Evolutionary conservation across 169 alveolate species (phyloP), one percentile per base, ranked within the genome.

Genomic region (Toxoplasma gondii): DNA sequence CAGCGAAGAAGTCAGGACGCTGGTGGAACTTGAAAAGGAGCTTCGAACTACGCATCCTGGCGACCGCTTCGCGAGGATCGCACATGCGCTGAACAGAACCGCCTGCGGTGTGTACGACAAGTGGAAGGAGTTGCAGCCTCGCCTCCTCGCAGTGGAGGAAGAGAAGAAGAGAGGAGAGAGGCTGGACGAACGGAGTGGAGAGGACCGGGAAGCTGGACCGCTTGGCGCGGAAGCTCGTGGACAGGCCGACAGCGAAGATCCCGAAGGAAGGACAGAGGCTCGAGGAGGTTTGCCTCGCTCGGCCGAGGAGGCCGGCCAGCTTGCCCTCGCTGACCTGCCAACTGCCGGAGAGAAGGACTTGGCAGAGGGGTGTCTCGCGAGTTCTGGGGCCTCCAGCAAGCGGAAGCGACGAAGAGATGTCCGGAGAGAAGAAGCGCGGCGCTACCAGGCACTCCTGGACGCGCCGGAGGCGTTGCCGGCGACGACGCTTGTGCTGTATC

Each of bases 21-120:
- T 92, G 81, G 34, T 83, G 19, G 53, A 38, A 54, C 78, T 92
- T 9, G 92, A 34, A 17, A 39, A 29, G 16, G 43, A 54, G 36
- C 12, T 67, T 0, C 90, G 90, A 29, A 16, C 10, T 1, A 82
- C 69, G n/a, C n/a, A 43, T 17, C 92, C 95, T 12, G 39, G 95
- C n/a, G 92, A 82, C 58, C 70, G 92, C n/a, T 92, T 88, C 88
- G 91, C 88, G 31, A 34, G 49, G 58, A 92, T 92, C 22, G 95
- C 88, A 0, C 44, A 45, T 0, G 45, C 64, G 0, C 80, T 92
- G 1, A 92, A 92, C 38, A 45, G 95, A 0, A 82, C 78, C 45
- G 88, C 95, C 9, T 54, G 80, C 31, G 54, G 88, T 86, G 95
- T 92, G 22, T 92, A 90, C 88, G 95, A 92, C 86, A 83, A 87